These are phyloP conservation scores for Lactifluus echinatus DNA, from an alignment of 768 basidiomycete species.

Conservation along the genomic window DNA sequence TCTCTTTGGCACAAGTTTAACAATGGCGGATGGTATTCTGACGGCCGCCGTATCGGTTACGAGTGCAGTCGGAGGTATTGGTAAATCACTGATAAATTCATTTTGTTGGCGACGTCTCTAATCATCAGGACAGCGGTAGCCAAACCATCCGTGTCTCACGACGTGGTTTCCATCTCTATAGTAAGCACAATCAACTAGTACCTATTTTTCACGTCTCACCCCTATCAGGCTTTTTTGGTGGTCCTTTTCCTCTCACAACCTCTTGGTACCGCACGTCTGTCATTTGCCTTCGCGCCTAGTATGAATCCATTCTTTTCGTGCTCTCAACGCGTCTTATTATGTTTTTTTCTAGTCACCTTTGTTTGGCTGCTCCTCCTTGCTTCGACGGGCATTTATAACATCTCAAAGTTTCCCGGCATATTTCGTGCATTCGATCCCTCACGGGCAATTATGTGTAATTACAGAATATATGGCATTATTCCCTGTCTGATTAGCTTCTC, in stretches of 20 bases:
- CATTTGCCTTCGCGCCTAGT: constrained; percentile 48
- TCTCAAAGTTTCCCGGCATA: constrained; percentile 44
- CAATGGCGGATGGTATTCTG: constrained; percentile 59
- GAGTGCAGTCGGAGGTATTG: constrained; percentile 58
- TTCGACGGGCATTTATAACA: constrained; percentile 50
- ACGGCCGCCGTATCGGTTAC: constrained; percentile 65
- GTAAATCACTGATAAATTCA: not conserved
- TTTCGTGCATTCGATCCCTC: constrained; percentile 63
- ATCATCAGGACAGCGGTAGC: constrained; percentile 36
- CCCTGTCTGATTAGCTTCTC: not conserved
- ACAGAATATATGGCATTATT: not conserved
- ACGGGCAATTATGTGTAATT: constrained; percentile 48
- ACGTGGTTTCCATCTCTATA: constrained; percentile 52
- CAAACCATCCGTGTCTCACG: constrained; percentile 35
- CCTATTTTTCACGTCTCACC: not conserved
- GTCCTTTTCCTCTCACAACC: constrained; percentile 50
- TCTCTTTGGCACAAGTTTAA: constrained; percentile 56
- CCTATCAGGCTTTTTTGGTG: constrained; percentile 41
- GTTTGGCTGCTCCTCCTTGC: constrained; percentile 49
- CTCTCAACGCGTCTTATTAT: not conserved
- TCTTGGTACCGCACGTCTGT: constrained; percentile 48
- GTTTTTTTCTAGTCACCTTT: constrained; percentile 35
- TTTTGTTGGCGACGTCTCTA: not conserved
- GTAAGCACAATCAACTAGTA: constrained; percentile 28
- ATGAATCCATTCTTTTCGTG: constrained; percentile 13